Evolutionary conservation across 768 basidiomycete species (phyloP), one percentile per base, ranked within the genome.

Genomic region (Pulveroboletus sp.): DNA sequence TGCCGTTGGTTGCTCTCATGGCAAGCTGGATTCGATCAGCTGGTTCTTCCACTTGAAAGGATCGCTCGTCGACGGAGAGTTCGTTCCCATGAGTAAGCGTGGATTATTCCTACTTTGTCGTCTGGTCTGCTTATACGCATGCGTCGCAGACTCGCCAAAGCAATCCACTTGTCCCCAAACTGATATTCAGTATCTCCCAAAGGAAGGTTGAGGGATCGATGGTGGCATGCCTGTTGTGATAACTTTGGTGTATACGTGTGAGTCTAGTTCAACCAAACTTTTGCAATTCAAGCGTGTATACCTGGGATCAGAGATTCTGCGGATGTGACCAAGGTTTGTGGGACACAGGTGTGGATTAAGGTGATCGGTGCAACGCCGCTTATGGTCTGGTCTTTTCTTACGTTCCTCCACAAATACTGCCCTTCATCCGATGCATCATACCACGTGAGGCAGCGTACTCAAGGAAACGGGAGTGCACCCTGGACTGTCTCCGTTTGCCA

Each of bases 21-120:
- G 59, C 18, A 65, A 41, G 36, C 53, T 83, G 47, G 69, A 71
- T 47, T 52, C 69, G 40, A 77, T 85, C 47, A 75, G 73, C 39
- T 86, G 76, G 73, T 85, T 83, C 62, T 83, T 79, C 67, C 76
- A 86, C 61, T 52, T 85, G 55, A 73, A 73, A 57, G 85, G 86
- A 30, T 84, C 82, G 27, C 57, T 81, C 26, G 72, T 86, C 43
- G 83, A 86, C 55, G 86, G 86, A 6, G 50, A 61, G 12, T 85
- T 86, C 47, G 69, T 82, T 27, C 71, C 79, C 11, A 85, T 86
- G 53, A 60, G 83, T 86, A 51, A 49, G 76, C 58, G 8, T 33
- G 4, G 10, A 17, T 8, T 11, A 26, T 47, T 5, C 0, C 3
- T 27, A 8, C 14, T 4, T 3, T 24, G 6, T 3, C 0, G 8